Evolutionary conservation across 306 rosid species (phyloP), one percentile per base, ranked within the genome.

Genomic region (Cicer chorassanicum): DNA sequence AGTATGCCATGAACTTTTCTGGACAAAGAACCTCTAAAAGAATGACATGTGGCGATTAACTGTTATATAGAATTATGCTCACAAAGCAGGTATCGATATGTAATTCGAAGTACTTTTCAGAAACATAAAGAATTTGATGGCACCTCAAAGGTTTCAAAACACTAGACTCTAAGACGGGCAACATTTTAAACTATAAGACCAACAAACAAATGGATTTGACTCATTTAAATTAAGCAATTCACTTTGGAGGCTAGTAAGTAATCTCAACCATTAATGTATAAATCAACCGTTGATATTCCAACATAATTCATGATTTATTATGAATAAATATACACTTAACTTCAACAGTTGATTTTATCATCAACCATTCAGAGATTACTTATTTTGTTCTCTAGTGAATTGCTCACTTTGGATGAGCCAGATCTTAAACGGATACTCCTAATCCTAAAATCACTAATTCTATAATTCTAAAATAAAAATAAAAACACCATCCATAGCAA

Each of bases 401-500:
- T 14, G 8, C 12, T 54, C 13, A 9, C 61, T 18, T 18, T 54
- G 19, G 11, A 54, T 6, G 61, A 54, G 1, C 36, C 12, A 18
- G 19, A 54, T 9, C 61, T 11, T 49, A 65, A 56, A 11, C 42
- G n/a, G 13, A 19, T 55, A 19, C 54, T 43, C 67, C 14, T 41
- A 43, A 50, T 43, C 67, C 14, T 29, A 53, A 60, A 50, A 70
- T 5, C 70, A 57, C 15, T 9, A 10, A 21, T 40, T n/a, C 9
- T 13, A 50, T 5, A 6, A 16, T 5, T 4, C 7, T 6, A 60
- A 62, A 62, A 0, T 38, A n/a, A 13, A 18, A 16, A 15, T 29
- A 29, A 54, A 61, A 72, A 49, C 41, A 40, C 39, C 66, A 54
- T 54, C 15, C 40, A 67, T 11, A 39, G 34, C 48, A 68, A 9